Base-by-base conservation (phyloP, 768 basidiomycete genomes). In the Termitomyces sp. region DNA sequence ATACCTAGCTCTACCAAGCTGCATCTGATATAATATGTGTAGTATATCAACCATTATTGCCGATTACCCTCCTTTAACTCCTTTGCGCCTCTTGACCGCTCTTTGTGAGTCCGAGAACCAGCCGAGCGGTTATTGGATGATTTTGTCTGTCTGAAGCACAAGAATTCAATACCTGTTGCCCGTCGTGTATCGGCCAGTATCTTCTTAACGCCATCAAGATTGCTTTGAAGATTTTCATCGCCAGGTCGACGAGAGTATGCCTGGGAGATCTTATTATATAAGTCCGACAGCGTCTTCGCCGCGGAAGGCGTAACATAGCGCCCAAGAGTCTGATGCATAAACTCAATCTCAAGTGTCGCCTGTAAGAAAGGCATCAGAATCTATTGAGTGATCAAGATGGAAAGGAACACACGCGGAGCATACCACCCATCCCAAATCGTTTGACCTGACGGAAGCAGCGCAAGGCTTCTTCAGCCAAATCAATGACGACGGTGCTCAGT, bases 271-370 rank as follows among this genome's bases (percentile, higher is more conserved):
- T 87, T 91, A 67, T 87, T 90, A 74, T 98, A 99, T 51, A 98
- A 78, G 55, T 96, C 90, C 30, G 92, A 88, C 26, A 99, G 81
- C 47, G 85, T 91, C 65, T 85, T 84, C 35, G 89, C 88, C 14
- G 96, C 92, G 7, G 78, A 65, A 1, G 85, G 76, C 15, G 90
- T 88, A 52, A 98, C 89, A 67, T 96, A 95, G 61, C 90, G 86
- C 30, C 87, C 84, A 41, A 99, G 76, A 6, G 91, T 93, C 73
- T 98, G 97, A 70, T 99, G 96, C 78, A 98, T 86, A 75, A 98
- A 98, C 73, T 98, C 97, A 61, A 98, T 97, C 70, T 98, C 96
- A 26, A 99, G 85, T 5, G 97, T 98, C 14, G 97, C 97, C 94
- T 98, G 67, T 24, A 37, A 40, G 43, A 53, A 21, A 19, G 12